Percentiles rank a stretch among this genome's conserved stretches.
Evolutionary conservation across 2,329 filamentous ascomycete genomes (phyloP).

Genomic region (Fusarium verrucosum): DNA sequence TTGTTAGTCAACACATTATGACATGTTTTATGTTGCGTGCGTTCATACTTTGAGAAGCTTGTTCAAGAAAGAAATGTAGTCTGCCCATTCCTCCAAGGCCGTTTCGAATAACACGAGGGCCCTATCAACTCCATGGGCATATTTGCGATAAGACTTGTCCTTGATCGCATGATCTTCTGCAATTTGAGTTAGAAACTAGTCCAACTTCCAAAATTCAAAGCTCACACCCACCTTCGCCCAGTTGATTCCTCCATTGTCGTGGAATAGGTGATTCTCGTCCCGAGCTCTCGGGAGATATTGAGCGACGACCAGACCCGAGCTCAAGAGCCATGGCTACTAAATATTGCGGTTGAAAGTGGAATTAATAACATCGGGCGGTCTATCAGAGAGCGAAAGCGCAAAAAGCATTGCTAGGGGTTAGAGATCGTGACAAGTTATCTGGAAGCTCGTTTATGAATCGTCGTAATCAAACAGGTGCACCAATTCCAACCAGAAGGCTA

Average conservation of each 20-base stretch:
- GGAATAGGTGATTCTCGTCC: slow-evolving; percentile 80
- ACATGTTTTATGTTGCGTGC: no score
- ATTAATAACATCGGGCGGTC: slow-evolving; percentile 38
- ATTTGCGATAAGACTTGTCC: slow-evolving; percentile 82
- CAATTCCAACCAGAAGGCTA: slow-evolving; percentile 43
- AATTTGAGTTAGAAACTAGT: slow-evolving; percentile 13
- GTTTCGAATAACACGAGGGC: slow-evolving; percentile 91
- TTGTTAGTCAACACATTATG: not conserved
- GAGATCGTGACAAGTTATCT: slow-evolving; percentile 6
- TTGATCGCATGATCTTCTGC: slow-evolving; percentile 65
- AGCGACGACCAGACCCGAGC: slow-evolving; percentile 63
- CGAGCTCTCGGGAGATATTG: slow-evolving; percentile 82
- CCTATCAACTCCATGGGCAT: slow-evolving; percentile 87
- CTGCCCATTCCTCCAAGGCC: slow-evolving; percentile 96
- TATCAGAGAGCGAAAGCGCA: slow-evolving; percentile 17
- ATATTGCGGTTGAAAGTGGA: slow-evolving; percentile 26
- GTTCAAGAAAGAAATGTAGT: slow-evolving; percentile 97
- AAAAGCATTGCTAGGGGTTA: slow-evolving; percentile 28
- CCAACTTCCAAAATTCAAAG: not conserved
- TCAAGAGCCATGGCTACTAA: slow-evolving; percentile 70
- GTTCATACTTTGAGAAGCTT: slow-evolving; percentile 82
- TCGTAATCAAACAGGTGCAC: slow-evolving; percentile 33
- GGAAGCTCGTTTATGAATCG: slow-evolving; percentile 15
- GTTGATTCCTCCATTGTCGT: slow-evolving; percentile 79
- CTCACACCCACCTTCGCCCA: slow-evolving; percentile 73